Evolutionary conservation across 192 early-diverging fungal species (phyloP).

Genomic region (Funneliformis mosseae): DNA sequence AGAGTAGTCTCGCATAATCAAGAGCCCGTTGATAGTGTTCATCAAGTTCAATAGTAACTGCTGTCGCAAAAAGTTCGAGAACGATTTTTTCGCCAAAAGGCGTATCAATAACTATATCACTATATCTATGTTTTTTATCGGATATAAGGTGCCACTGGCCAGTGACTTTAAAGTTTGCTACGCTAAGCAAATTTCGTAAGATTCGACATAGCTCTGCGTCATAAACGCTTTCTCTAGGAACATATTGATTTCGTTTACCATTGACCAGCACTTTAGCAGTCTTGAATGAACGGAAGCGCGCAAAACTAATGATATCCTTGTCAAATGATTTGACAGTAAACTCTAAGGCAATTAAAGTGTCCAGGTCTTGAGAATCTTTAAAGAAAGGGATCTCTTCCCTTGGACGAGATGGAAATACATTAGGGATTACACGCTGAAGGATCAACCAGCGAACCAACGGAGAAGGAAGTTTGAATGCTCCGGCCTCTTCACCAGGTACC

Average conservation of each 20-base stretch:
- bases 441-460: conserved; percentile 31
- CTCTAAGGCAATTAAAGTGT: conserved; percentile 13
- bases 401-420: conserved; percentile 18
- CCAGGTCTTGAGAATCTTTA: neutral
- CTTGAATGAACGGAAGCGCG: conserved; percentile 18
- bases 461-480: conserved; percentile 34
- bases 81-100: neutral
- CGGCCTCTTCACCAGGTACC: conserved; percentile 3
- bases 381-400: conserved; percentile 8
- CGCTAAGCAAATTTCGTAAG: conserved; percentile 25
- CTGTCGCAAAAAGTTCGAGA: conserved; percentile 27
- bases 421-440: conserved; percentile 29
- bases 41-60: neutral
- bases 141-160: conserved; percentile 36
- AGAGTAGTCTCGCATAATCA: neutral
- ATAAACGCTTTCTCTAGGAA: conserved; percentile 37
- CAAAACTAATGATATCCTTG: conserved; percentile 9
- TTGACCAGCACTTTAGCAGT: conserved; percentile 26
- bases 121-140: conserved; percentile 20
- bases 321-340: conserved; percentile 23
- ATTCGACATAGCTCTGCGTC: conserved; percentile 32
- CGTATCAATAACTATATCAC: conserved; percentile 21
- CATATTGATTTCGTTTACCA: conserved; percentile 2
- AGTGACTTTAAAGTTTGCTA: conserved; percentile 24
- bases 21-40: conserved; percentile 14